Conservation (phyloP, 192 early-diverging fungal species). For the Rhizophagus clarus region DNA sequence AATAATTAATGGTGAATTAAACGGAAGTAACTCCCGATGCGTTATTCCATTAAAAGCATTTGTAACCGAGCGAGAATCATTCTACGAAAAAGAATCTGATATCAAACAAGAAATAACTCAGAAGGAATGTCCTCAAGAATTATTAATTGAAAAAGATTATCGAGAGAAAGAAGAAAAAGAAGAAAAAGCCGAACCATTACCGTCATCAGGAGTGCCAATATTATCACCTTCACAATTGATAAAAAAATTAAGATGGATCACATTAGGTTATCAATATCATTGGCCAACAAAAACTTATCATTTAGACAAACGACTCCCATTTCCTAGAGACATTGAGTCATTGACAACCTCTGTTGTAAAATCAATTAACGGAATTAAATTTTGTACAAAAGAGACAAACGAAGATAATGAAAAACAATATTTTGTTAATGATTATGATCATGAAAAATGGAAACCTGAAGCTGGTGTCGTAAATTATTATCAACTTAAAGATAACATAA, state of each 20-base stretch:
- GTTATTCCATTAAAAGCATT: slow-evolving; percentile 39
- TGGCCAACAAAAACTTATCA: slow-evolving; percentile 84
- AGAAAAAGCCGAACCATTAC: slow-evolving; percentile 41
- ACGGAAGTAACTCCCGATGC: slow-evolving; percentile 32
- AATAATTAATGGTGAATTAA: slow-evolving; percentile 30
- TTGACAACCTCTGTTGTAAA: slow-evolving; percentile 69
- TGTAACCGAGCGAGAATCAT: slow-evolving; percentile 29
- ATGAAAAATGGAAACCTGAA: slow-evolving; percentile 66
- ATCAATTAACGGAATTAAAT: slow-evolving; percentile 53
- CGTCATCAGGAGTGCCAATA: slow-evolving; percentile 38
- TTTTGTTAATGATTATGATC: slow-evolving; percentile 58
- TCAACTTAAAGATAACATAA: slow-evolving; percentile 76
- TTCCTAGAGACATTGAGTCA: slow-evolving; percentile 67
- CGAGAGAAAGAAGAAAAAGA: slow-evolving; percentile 34
- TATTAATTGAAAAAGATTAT: slow-evolving; percentile 25
- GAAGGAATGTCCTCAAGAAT: background rate
- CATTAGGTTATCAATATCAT: slow-evolving; percentile 78
- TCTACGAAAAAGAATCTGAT: slow-evolving; percentile 36
- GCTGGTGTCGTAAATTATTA: slow-evolving; percentile 97
- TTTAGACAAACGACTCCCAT: slow-evolving; percentile 61
- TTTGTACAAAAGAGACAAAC: background rate
- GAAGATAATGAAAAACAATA: background rate
- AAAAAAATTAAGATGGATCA: slow-evolving; percentile 69
- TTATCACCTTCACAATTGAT: slow-evolving; percentile 49
- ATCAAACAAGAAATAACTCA: slow-evolving; percentile 8